Conservation (phyloP, 2,329 filamentous ascomycete genomes). For the Reticulascus tulasneorum region DNA sequence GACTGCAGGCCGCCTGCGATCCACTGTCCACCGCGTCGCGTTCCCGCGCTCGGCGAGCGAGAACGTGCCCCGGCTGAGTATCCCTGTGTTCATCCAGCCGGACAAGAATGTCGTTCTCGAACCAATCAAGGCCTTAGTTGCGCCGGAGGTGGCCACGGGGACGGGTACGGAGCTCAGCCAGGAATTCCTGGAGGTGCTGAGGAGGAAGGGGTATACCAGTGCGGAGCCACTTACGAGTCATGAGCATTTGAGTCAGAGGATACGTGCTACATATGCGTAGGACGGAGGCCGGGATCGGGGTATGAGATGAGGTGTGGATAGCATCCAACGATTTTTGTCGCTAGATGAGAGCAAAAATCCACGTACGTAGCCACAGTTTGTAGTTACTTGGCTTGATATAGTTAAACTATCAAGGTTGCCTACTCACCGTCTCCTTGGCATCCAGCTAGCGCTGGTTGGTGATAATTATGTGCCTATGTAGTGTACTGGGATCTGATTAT, state of each 20-base stretch:
- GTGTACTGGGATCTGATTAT: no score
- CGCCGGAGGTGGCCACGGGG: background rate
- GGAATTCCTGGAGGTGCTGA: constrained; percentile 11
- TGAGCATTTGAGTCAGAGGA: constrained; percentile 11
- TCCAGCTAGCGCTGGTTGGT: no score
- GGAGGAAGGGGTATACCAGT: constrained; percentile 9
- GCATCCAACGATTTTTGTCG: no score
- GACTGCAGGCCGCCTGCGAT: constrained; percentile 83
- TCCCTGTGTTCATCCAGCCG: constrained; percentile 14
- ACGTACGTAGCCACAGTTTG: no score
- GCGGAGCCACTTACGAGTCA: constrained; percentile 10
- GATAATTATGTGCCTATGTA: no score
- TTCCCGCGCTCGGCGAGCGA: constrained; percentile 42
- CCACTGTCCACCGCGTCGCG: constrained; percentile 84
- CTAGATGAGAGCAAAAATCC: no score
- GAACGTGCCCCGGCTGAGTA: constrained; percentile 13
- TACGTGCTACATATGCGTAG: constrained; percentile 10
- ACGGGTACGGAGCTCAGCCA: background rate
- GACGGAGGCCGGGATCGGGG: no score
- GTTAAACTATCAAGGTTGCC: no score
- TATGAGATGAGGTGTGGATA: no score
- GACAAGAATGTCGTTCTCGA: constrained; percentile 11
- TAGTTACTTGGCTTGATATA: no score
- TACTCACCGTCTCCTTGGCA: no score
- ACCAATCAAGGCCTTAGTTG: background rate